Percentiles rank a stretch among this genome's conserved stretches.
Conservation (phyloP, 192 early-diverging fungal genomes). For the Coemansia sp. region DNA sequence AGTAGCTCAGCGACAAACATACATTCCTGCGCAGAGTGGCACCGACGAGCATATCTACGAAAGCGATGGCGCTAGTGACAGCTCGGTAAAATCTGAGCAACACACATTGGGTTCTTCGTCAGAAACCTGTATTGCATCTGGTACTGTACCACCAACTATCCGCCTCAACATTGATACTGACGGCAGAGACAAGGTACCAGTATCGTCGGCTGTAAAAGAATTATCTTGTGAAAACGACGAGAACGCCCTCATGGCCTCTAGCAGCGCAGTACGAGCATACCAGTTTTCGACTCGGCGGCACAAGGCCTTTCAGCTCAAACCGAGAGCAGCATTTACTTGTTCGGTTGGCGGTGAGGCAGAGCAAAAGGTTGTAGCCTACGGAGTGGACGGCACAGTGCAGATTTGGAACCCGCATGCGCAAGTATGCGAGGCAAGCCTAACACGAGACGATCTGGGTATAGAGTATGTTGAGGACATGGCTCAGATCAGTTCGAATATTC, state of each 20-base stretch:
- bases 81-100: background rate
- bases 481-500: constrained; percentile 16
- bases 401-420: constrained; percentile 32
- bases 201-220: background rate
- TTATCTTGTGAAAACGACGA: background rate
- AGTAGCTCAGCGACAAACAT: background rate
- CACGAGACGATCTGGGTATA: constrained; percentile 13
- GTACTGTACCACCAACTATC: background rate
- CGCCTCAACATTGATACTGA: background rate
- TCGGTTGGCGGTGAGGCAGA: constrained; percentile 13
- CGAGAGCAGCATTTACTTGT: constrained; percentile 34
- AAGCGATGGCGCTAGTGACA: background rate
- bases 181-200: background rate
- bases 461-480: constrained; percentile 28
- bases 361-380: constrained; percentile 27
- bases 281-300: constrained; percentile 24
- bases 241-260: background rate
- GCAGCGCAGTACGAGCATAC: constrained; percentile 7
- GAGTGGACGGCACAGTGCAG: constrained; percentile 40
- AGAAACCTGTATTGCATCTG: background rate
- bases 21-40: background rate
- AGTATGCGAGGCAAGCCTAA: background rate
- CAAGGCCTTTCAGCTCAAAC: constrained; percentile 37
- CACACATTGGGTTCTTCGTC: background rate
- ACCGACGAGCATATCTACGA: background rate